phyloP scores from a whole-genome alignment of 108 stramenopile genomes.

The Cylindrotheca closterium region DNA sequence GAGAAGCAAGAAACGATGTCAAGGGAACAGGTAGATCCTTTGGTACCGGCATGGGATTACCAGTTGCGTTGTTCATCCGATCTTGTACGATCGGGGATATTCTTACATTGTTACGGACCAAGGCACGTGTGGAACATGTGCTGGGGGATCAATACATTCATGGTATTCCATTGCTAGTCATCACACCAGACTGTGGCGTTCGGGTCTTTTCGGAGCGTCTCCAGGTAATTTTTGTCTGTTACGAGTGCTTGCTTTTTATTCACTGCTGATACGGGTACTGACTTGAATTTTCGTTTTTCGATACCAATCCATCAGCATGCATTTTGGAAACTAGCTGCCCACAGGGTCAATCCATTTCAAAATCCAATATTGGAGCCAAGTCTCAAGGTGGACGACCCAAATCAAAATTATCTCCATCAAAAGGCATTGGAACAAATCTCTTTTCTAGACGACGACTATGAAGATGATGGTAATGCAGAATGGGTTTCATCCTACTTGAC shows the following conservation, averaged over 20 bases:
- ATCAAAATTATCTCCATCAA: conserved; percentile 50
- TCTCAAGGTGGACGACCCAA: conserved; percentile 47
- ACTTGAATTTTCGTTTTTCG: neutral
- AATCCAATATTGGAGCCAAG: conserved; percentile 71
- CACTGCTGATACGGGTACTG: neutral
- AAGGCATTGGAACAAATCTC: neutral
- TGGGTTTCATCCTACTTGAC: conserved; percentile 68
- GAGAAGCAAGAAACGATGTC: conserved; percentile 19
- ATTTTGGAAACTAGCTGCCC: conserved; percentile 70
- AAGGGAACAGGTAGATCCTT: conserved; percentile 59
- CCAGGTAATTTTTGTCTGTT: neutral
- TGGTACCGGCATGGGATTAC: conserved; percentile 77
- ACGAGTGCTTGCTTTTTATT: conserved; percentile 8
- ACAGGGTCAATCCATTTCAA: conserved; percentile 83
- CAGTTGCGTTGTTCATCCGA: conserved; percentile 82
- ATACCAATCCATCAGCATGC: conserved; percentile 35
- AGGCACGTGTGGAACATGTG: conserved; percentile 60
- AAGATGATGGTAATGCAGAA: conserved; percentile 68
- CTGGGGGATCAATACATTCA: conserved; percentile 56
- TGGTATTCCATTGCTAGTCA: conserved; percentile 68
- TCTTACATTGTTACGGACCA: conserved; percentile 72
- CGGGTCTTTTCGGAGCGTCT: conserved; percentile 58
- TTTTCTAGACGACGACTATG: conserved; percentile 61
- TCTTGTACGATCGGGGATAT: conserved; percentile 68
- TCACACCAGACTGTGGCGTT: conserved; percentile 68